Conservation (phyloP, 768 basidiomycete species). For the Lyophyllum shimeji region DNA sequence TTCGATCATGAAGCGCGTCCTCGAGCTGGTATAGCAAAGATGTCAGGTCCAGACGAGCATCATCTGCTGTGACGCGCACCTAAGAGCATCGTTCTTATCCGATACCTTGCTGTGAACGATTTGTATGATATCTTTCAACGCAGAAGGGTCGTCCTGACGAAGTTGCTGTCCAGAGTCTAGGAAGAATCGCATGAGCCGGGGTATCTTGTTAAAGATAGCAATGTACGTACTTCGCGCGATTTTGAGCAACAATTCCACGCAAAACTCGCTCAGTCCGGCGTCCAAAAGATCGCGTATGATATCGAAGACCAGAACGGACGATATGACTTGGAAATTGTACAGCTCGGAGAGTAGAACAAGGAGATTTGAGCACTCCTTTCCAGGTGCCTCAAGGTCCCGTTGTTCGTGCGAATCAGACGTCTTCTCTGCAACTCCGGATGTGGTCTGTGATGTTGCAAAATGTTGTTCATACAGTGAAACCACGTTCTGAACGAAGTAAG, state of each 20-base stretch:
- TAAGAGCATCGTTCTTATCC: constrained; percentile 46
- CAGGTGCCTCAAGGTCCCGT: constrained; percentile 37
- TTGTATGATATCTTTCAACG: constrained; percentile 87
- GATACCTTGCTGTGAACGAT: constrained; percentile 75
- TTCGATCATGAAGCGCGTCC: constrained; percentile 94
- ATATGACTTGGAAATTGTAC: constrained; percentile 95
- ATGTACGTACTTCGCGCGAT: constrained; percentile 68
- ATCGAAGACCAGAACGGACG: constrained; percentile 87
- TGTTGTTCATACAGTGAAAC: constrained; percentile 67
- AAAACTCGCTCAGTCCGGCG: constrained; percentile 66
- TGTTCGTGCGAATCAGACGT: constrained; percentile 13
- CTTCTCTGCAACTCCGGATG: constrained; percentile 2
- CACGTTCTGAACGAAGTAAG: constrained; percentile 76
- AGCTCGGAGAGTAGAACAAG: constrained; percentile 86
- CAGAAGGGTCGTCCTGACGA: constrained; percentile 87
- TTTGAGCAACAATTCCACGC: constrained; percentile 86
- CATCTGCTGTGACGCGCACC: constrained; percentile 33
- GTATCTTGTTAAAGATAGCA: not conserved
- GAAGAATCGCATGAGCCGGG: constrained; percentile 7
- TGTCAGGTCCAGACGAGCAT: not conserved
- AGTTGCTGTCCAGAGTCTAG: constrained; percentile 91
- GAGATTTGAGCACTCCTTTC: constrained; percentile 90
- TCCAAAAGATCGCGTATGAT: constrained; percentile 75
- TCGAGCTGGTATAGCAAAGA: constrained; percentile 54
- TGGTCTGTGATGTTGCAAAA: constrained; percentile 35